Percentiles rank a stretch among this genome's conserved stretches.
These are phyloP conservation scores for Diutina rugosa DNA, from an alignment of 1,139 yeast species.

Conservation along the genomic window DNA sequence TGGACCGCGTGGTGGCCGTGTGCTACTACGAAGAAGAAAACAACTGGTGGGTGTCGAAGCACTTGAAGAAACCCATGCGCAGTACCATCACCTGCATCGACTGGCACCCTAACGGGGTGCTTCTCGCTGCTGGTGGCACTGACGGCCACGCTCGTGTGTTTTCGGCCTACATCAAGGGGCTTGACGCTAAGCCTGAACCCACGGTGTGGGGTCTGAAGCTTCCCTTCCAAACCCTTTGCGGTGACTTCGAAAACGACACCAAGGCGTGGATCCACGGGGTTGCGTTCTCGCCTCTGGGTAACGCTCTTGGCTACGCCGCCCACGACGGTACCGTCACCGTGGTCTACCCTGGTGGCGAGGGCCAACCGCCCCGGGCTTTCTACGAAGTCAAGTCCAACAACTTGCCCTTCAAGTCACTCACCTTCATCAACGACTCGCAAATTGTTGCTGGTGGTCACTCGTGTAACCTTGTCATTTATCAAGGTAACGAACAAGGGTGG, in stretches of 20 bases:
- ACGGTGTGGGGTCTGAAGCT: constrained; percentile 89
- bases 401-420: constrained; percentile 69
- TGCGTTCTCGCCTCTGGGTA: constrained; percentile 54
- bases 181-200: constrained; percentile 74
- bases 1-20: constrained; percentile 87
- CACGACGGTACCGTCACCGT: constrained; percentile 71
- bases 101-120: constrained; percentile 93
- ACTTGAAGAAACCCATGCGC: constrained; percentile 83
- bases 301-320: constrained; percentile 64
- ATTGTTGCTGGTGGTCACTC: constrained; percentile 81
- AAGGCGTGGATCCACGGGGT: constrained; percentile 94
- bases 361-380: constrained; percentile 32
- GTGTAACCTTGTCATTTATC: constrained; percentile 79
- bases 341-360: constrained; percentile 64
- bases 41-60: constrained; percentile 99
- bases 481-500: constrained; percentile 65
- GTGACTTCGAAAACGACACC: constrained; percentile 63
- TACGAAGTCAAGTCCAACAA: constrained; percentile 51
- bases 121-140: constrained; percentile 84
- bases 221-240: constrained; percentile 90
- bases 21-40: constrained; percentile 94
- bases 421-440: constrained; percentile 54
- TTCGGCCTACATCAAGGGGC: constrained; percentile 83
- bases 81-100: constrained; percentile 75
- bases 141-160: constrained; percentile 93